Base-by-base conservation (phyloP, 306 rosid species). In the Trichosanthes truncata region DNA sequence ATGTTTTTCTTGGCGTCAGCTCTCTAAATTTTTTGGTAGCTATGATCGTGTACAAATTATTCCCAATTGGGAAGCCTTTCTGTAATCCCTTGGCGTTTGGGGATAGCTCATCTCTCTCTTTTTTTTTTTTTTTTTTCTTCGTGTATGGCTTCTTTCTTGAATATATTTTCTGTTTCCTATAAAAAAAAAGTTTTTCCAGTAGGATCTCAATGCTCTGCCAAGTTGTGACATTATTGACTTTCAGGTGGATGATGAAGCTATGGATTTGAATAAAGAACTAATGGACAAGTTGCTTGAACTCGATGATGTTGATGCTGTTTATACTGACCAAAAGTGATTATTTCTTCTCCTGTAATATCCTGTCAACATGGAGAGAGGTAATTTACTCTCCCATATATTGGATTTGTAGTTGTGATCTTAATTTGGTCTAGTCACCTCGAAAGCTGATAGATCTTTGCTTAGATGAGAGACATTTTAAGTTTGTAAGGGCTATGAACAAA, bases 231-330 rank as follows among this genome's bases (percentile, higher is more conserved):
- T 45, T 45, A 72, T 45, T 87, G 66, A 73, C 55, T 83, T 90
- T 81, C 89, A 92, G 97, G 97, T 90, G 82, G 97, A 95, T 57
- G 97, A 91, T 11, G 98, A 95, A 83, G 97, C 98, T 73, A 76
- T 86, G 90, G 98, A 90, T 40, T 90, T 92, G 87, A 95, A 95
- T 89, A 87, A 87, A 84, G 97, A 92, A 81, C 97, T 95, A 77
- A 86, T 90, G 89, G 81, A 76, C 83, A 88, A 90, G 66, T 88
- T 92, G 83, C 97, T 92, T 33, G 97, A 95, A 79, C 98, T 95
- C 55, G 97, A 95, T 74, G 98, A 95, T 81, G 98, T 95, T 55
- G 97, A 92, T 77, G 97, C 98, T 41, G 96, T 95, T 84, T 95
- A 92, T 83, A 95, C 93, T 0, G 97, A 95, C 84, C 98, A 92